Evolutionary conservation across 495 filamentous ascomycete genomes (phyloP), one percentile per base, ranked within the genome.

Genomic region (Penicillium angulare): DNA sequence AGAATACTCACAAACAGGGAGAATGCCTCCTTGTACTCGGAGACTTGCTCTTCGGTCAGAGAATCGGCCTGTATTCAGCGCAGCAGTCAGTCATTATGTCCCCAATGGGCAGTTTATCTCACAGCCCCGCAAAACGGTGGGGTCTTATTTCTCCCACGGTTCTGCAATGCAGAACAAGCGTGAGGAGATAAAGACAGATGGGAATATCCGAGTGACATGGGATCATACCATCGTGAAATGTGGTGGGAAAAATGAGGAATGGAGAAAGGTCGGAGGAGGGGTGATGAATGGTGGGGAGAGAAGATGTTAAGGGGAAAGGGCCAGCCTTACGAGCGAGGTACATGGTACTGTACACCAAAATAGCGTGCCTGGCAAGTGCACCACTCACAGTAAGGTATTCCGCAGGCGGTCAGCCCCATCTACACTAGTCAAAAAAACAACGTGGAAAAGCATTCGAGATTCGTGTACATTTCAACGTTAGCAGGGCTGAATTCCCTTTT

Each of bases 21-120:
- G 80, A 98, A 98, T 39, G 93, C 93, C 79, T 98, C 95, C 86
- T 97, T 98, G 78, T 97, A 98, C 79, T 98, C 93, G 69, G 92
- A 96, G 63, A 98, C 92, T 82, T 98, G 93, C 76, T 98, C 93
- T 80, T 97, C 93, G 61, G 93, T 97, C 57, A 98, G 84, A 67
- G 89, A 87, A 69, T 95, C 89, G 69, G 89, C 89, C 89, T 93
- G 65, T 61, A 50, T 17, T 17, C 20, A 15, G 8, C 55, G 49
- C 47, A 49, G 64, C 58, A 47, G 54, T 64, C 53, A 64, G 64
- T 20, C 35, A 53, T 36, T 51, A 38, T 50, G 51, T 59, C 27
- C 54, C 50, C 43, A 49, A 53, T 49, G 33, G 39, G 38, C n/a
- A n/a, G 51, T 44, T 57, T 44, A 39, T 49, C 26, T 40, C 23